phyloP scores from a whole-genome alignment of 306 rosid genomes.

The Medicago arabica region DNA sequence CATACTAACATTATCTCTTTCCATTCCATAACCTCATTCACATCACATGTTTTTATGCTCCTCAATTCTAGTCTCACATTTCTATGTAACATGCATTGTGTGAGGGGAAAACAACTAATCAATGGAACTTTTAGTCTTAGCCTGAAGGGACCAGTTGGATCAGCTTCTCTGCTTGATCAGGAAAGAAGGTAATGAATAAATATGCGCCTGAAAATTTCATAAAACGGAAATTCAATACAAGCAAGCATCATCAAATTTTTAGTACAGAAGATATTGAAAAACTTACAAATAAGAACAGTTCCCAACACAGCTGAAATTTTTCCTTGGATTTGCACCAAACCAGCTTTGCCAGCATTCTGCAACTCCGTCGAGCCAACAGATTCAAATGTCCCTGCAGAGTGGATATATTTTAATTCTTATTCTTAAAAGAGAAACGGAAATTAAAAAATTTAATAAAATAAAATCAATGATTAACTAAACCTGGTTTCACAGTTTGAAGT shows the following conservation, averaged over 20 bases:
- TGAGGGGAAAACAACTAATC: constrained; percentile 23
- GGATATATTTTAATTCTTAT: constrained; percentile 16
- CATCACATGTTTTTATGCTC: constrained; percentile 24
- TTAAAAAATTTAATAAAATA: background rate
- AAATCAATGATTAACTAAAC: constrained; percentile 44
- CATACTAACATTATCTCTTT: constrained; percentile 34
- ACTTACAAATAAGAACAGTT: constrained; percentile 89
- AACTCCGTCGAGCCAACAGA: constrained; percentile 76
- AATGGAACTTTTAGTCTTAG: constrained; percentile 41
- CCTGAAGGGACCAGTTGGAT: constrained; percentile 62
- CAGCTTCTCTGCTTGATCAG: constrained; percentile 95
- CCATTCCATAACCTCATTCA: constrained; percentile 25
- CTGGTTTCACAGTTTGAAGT: constrained; percentile 84
- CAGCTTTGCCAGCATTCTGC: constrained; percentile 96
- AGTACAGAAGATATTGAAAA: background rate
- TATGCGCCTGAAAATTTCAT: constrained; percentile 71
- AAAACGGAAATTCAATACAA: constrained; percentile 29
- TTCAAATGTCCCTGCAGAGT: constrained; percentile 74
- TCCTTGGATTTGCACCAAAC: constrained; percentile 86
- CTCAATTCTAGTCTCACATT: constrained; percentile 35
- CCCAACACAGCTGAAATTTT: constrained; percentile 88
- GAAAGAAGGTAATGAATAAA: constrained; percentile 87
- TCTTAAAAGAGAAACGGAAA: background rate
- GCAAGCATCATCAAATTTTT: constrained; percentile 21
- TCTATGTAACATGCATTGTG: constrained; percentile 40